Conservation (phyloP, 257 asterid species). For the Apocynum venetum region DNA sequence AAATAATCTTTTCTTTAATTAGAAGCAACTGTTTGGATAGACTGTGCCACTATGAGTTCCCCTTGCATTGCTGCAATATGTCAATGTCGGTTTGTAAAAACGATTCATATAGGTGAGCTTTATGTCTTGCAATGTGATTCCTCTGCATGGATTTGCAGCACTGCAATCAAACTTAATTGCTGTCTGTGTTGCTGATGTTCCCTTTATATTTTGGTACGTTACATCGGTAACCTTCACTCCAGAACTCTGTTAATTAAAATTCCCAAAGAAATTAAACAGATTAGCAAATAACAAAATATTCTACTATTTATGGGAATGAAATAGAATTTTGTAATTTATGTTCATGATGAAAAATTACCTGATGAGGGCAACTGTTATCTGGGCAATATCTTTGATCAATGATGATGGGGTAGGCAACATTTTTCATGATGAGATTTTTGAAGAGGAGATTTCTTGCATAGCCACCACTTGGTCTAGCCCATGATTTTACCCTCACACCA, state of each 20-base stretch:
- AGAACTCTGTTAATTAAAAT: slow-evolving; percentile 33
- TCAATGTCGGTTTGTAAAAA: background rate
- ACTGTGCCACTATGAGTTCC: slow-evolving; percentile 31
- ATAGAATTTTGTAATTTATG: too few relatives aligned
- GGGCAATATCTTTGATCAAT: slow-evolving; percentile 77
- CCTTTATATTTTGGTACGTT: slow-evolving; percentile 48
- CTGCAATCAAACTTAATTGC: slow-evolving; percentile 69
- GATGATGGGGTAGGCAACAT: slow-evolving; percentile 56
- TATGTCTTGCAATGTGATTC: slow-evolving; percentile 51
- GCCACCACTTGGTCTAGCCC: slow-evolving; percentile 63
- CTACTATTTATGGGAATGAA: too few relatives aligned
- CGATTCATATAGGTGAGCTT: slow-evolving; percentile 28
- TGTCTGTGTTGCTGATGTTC: slow-evolving; percentile 65
- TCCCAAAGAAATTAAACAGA: background rate
- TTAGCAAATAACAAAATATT: too few relatives aligned
- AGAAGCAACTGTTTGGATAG: slow-evolving; percentile 56
- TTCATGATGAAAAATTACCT: slow-evolving; percentile 27
- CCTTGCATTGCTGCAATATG: slow-evolving; percentile 3
- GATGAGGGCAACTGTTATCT: slow-evolving; percentile 39
- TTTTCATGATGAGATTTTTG: slow-evolving; percentile 58
- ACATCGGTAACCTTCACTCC: slow-evolving; percentile 63
- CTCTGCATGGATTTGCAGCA: slow-evolving; percentile 45
- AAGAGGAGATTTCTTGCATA: slow-evolving; percentile 51
- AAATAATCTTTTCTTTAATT: background rate
- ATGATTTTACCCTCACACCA: slow-evolving; percentile 65